Evolutionary conservation across 139 green algal species (phyloP).

Genomic region (Microglena sp.): DNA sequence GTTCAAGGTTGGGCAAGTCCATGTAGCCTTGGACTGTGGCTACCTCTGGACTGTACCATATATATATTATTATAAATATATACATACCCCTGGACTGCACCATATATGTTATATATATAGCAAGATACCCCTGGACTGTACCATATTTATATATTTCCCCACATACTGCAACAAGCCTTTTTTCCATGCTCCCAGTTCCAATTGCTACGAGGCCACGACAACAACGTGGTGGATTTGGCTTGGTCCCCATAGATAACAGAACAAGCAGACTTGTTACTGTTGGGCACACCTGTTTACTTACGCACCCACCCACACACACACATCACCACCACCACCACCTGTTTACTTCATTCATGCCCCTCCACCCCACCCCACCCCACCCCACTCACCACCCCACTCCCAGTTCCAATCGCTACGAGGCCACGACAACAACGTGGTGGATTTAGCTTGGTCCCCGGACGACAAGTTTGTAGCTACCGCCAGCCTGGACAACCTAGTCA

Average conservation of each 20-base stretch:
- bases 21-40: too few species aligned
- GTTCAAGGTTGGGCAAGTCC: too few species aligned
- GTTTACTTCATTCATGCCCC: not conserved
- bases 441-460: slow-evolving; percentile 77
- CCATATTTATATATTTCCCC: too few species aligned
- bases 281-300: too few species aligned
- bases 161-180: too few species aligned
- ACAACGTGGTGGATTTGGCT: slow-evolving; percentile 76
- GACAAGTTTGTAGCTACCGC: slow-evolving; percentile 63
- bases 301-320: not conserved
- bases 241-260: too few species aligned
- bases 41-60: too few species aligned
- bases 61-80: too few species aligned
- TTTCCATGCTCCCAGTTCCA: not conserved
- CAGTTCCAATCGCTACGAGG: slow-evolving; percentile 41
- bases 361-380: not conserved
- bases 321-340: not conserved
- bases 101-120: too few species aligned
- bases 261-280: too few species aligned
- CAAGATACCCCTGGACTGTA: too few species aligned
- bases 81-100: too few species aligned
- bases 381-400: not conserved
- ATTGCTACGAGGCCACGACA: slow-evolving; percentile 61
- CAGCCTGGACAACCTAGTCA: slow-evolving; percentile 72
- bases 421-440: slow-evolving; percentile 74